Evolutionary conservation across 2,329 filamentous ascomycete species (phyloP).

Genomic region (Xylaria polymorpha): DNA sequence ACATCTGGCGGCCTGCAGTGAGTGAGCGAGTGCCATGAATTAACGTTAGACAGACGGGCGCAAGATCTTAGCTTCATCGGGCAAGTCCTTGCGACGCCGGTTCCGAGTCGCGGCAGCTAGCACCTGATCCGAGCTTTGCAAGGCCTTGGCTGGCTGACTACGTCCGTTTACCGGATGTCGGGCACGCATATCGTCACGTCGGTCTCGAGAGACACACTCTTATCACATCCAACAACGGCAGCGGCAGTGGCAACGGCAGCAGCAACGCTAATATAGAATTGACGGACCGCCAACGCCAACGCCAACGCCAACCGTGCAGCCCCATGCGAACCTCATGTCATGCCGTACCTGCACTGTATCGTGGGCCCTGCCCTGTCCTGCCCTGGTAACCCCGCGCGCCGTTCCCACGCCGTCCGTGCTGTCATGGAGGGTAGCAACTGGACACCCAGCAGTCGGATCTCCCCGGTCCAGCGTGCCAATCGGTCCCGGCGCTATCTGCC

Average conservation of each 20-base stretch:
- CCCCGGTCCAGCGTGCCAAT: not conserved
- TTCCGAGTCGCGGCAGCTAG: conserved; percentile 24
- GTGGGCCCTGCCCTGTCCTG: no score
- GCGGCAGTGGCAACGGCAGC: not conserved
- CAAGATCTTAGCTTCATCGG: conserved; percentile 44
- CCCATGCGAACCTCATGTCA: not conserved
- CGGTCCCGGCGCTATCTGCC: not conserved
- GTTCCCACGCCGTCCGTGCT: conserved; percentile 3
- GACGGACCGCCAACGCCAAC: no score
- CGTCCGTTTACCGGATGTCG: conserved; percentile 31
- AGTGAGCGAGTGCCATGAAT: conserved; percentile 2
- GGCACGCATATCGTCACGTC: not conserved
- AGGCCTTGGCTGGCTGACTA: conserved; percentile 25
- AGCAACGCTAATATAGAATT: no score
- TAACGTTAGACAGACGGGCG: conserved; percentile 3
- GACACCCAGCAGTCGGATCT: conserved; percentile 14
- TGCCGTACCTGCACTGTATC: conserved; percentile 13
- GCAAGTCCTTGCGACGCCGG: conserved; percentile 48
- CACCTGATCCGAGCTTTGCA: conserved; percentile 16
- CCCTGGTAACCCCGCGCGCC: conserved; percentile 15
- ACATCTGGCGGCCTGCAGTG: conserved; percentile 17
- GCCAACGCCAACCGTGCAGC: no score
- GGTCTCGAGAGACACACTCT: not conserved
- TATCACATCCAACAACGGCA: not conserved
- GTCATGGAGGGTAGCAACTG: conserved; percentile 27